These are phyloP conservation scores for Dittrichia graveolens DNA, from an alignment of 129 eudicot species.

Conservation along the genomic window DNA sequence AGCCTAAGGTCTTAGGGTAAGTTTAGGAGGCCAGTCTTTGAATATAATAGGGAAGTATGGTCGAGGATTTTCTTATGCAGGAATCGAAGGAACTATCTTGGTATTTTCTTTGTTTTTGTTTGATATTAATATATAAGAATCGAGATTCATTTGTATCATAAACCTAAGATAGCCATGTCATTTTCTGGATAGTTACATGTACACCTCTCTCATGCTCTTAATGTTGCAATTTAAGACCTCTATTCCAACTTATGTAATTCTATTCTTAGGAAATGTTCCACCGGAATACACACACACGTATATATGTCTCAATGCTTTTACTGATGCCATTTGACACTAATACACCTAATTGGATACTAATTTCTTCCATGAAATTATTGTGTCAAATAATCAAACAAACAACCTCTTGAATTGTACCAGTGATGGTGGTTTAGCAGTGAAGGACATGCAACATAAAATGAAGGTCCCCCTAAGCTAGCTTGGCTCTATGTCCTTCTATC, in stretches of 20 bases:
- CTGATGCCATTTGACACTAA: not conserved
- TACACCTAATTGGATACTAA: not conserved
- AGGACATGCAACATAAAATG: no score
- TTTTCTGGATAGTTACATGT: not conserved
- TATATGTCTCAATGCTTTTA: not conserved
- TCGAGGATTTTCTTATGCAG: no score
- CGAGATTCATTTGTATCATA: not conserved
- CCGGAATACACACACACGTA: not conserved
- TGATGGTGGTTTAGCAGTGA: no score
- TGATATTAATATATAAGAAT: no score
- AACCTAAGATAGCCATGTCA: not conserved
- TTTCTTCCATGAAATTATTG: constrained; percentile 8
- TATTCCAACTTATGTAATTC: not conserved
- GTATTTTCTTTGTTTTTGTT: no score
- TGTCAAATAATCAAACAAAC: no score
- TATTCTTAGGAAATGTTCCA: not conserved
- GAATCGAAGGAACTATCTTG: no score
- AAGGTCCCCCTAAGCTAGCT: no score
- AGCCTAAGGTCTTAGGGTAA: no score
- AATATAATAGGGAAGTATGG: no score
- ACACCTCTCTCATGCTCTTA: not conserved
- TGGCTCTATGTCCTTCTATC: no score
- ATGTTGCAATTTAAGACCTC: not conserved
- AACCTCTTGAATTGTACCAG: not conserved
- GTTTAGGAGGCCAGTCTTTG: no score